Evolutionary conservation across 2,329 filamentous ascomycete species (phyloP), one percentile per base, ranked within the genome.

Genomic region (Periconia macrospinosa): DNA sequence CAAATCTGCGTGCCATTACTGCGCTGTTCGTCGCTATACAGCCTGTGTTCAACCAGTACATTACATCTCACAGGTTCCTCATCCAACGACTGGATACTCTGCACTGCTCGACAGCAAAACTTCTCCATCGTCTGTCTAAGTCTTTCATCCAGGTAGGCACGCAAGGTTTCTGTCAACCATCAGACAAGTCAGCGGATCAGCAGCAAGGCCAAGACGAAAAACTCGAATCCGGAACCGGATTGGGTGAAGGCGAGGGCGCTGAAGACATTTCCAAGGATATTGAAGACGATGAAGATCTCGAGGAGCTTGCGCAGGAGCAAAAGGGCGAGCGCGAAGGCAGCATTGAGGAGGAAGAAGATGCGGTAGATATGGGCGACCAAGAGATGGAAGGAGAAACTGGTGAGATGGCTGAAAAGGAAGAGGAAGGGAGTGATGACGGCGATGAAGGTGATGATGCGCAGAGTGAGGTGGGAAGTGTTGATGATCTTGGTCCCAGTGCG

Each of bases 261-360:
- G 92, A 99, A 70, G 93, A 99, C 73, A 97, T 99, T 60, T 97
- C 92, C 75, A 97, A 99, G 71, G 94, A 99, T 67, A 89, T 99
- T 45, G 86, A 90, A 58, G 88, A 93, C 15, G 93, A 99, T 56
- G 94, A 99, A 71, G 92, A 99, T 69, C 78, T 99, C 5, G 86
- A 90, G 0, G 94, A 99, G 62, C 80, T 99, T 43, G 93, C 94
- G 0, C 91, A 97, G 70, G 89, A 97, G 66, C 83, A 86, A 41
- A 88, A 90, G 44, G 75, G 61, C 15, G 69, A 89, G 58, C 79
- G 84, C 37, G 76, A 79, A 41, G 81, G 79, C 1, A 87, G 90
- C 15, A 88, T 92, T 50, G 87, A 92, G 60, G 86, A 92, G 61
- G 85, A 93, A 68, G 86, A 92, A 63, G 90, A 94, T 73, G 91